Base-by-base conservation (phyloP, 2,329 filamentous ascomycete species). In the Pseudogymnoascus sp. region DNA sequence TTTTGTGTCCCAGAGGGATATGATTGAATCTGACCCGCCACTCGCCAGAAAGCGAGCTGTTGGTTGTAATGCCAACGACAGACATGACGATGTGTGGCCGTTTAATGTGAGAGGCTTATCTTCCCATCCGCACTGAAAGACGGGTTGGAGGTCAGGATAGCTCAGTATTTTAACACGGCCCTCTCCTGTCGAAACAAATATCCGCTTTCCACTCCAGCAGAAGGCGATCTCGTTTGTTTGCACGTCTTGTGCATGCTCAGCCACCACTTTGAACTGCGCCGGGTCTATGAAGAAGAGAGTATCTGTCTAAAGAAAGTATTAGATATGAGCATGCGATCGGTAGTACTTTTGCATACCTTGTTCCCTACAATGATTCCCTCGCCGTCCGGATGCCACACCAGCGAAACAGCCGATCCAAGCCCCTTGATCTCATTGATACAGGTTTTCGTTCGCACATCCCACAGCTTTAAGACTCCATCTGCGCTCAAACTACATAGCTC, bases 151-250 rank as follows among this genome's bases (percentile, higher is more conserved):
- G 11, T 78, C 79, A 0, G 88, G 88, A 69, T 89, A 91, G 14
- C 84, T 84, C 37, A 92, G 78, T 31, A 92, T 84, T 66, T 88
- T 85, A 46, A 88, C 84, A 64, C 81, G 81, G n/a, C 89, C 90
- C 64, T 90, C 87, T 21, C 83, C 84, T 0, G 86, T 90, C 0
- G 89, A 88, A 38, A 88, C 77, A 71, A 90, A 91, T 42, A 92
- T 77, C 70, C 88, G 87, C 46, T 84, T 78, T 4, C 89, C 89
- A 66, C 84, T 82, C 83, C 89, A 90, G 73, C 87, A 89, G 72
- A 93, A 93, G 12, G 84, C 78, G 67, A 90, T 83, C 70, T 90
- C 86, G 73, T 91, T 91, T 8, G 87, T 90, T 70, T 89, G 84
- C 6, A 83, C 78, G 0, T 79, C 66, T 73, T 90, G 87, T 68